These are phyloP conservation scores for Paxillus involutus DNA, from an alignment of 768 basidiomycete genomes.

Conservation along the genomic window DNA sequence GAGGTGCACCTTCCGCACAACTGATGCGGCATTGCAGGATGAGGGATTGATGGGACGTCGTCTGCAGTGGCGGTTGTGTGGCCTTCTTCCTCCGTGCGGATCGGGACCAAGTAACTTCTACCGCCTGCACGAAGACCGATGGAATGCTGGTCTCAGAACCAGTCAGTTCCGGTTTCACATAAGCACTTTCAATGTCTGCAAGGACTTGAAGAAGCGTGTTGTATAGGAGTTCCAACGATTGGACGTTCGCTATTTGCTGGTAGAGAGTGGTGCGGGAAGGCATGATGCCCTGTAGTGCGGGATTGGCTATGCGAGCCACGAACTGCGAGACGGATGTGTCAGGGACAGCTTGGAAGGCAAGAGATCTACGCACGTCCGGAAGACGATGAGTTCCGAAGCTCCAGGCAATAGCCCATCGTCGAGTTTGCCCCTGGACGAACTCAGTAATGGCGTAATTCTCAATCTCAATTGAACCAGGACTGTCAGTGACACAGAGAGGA, in stretches of 20 bases:
- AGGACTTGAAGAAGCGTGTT: conserved; percentile 33
- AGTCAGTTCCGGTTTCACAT: conserved; percentile 1
- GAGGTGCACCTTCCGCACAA: conserved; percentile 15
- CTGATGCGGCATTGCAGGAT: conserved; percentile 27
- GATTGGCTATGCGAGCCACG: conserved; percentile 37
- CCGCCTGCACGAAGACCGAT: conserved; percentile 27
- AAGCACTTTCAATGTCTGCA: conserved; percentile 30
- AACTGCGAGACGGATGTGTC: conserved; percentile 32
- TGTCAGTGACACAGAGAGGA: background rate
- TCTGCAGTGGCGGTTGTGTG: background rate
- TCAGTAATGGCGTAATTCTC: conserved; percentile 85
- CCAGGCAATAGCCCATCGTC: conserved; percentile 94
- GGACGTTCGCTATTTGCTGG: conserved; percentile 33
- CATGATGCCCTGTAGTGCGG: conserved; percentile 49
- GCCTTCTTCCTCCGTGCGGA: conserved; percentile 54
- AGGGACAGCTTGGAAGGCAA: conserved; percentile 11
- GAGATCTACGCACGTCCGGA: conserved; percentile 65
- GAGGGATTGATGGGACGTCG: background rate
- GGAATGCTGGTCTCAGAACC: background rate
- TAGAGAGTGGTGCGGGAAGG: conserved; percentile 58
- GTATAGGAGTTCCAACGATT: conserved; percentile 8
- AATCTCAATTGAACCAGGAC: conserved; percentile 46
- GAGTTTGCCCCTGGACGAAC: conserved; percentile 83
- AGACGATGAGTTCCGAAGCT: conserved; percentile 63
- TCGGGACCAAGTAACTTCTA: conserved; percentile 66